Evolutionary conservation across 495 filamentous ascomycete genomes (phyloP), one percentile per base, ranked within the genome.

Genomic region (Hypoxylon subgilvum): DNA sequence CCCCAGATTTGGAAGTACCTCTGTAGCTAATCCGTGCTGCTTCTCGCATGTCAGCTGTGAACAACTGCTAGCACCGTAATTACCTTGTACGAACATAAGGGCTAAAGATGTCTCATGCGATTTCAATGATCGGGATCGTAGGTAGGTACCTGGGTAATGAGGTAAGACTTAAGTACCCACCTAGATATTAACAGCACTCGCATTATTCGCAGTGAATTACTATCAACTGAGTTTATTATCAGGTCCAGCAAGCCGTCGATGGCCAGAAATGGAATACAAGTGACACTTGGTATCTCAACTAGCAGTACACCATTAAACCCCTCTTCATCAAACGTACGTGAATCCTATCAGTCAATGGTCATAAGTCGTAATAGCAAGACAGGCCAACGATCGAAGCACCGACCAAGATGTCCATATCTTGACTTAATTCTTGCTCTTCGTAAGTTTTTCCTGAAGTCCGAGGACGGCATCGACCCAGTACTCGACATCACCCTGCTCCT

Each of bases 371-470:
- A 66, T 30, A 16, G n/a, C 38, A 52, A 49, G 25, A 48, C 34
- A 27, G 30, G 21, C 19, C 14, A 25, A 27, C 27, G 4, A 17
- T n/a, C 13, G 16, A 12, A 36, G 25, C n/a, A 14, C 21, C 7
- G 23, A 3, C 8, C n/a, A n/a, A 35, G 18, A 31, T 16, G 21
- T 22, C 41, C 17, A 25, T 23, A 8, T 7, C 6, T 12, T 18
- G 2, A 14, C 25, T 52, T 40, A 70, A 70, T 83, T 87, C 47
- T 71, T 67, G 19, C 85, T 85, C 52, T 74, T 78, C 0, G 77
- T 80, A 63, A 90, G 66, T 67, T 73, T 80, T 56, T 74, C 74
- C 38, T 79, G 72, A 51, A 89, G 67, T 63, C 86, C 85, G 50
- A 74, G 58, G 1, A 88, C 74, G 1, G 76, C 80, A 52, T 76